Percentiles rank a stretch among this genome's conserved stretches.
Conservation (phyloP, 208 protist species). For the Ichthyophonus hoferi region DNA sequence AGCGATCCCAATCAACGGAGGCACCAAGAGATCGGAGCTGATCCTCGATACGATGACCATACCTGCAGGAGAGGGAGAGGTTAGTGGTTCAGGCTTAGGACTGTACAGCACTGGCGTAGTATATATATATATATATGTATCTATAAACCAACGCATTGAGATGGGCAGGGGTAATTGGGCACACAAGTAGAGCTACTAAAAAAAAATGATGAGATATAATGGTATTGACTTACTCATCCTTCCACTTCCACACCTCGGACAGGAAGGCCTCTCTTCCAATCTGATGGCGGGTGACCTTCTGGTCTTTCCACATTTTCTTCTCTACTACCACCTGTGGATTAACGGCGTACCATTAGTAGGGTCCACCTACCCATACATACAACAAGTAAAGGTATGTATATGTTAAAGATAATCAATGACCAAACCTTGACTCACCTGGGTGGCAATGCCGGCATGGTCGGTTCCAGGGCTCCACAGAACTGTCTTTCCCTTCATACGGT, state of each 20-base stretch:
- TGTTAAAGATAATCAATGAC: background rate
- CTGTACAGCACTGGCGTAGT: too few relatives aligned
- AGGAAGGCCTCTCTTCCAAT: conserved; percentile 92
- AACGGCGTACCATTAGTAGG: background rate
- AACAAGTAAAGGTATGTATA: background rate
- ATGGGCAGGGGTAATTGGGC: background rate
- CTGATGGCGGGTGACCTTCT: conserved; percentile 76
- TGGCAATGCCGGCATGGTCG: conserved; percentile 92
- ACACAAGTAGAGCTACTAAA: background rate
- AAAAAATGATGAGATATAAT: background rate
- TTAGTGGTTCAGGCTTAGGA: too few relatives aligned
- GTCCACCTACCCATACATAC: conserved; percentile 42
- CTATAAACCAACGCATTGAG: background rate
- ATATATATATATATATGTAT: conserved; percentile 15
- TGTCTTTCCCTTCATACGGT: conserved; percentile 73
- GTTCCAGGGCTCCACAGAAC: conserved; percentile 96
- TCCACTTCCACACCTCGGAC: conserved; percentile 12
- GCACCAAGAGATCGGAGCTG: conserved; percentile 91
- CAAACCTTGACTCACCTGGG: conserved; percentile 54
- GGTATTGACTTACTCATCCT: background rate
- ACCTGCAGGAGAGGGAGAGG: too few relatives aligned
- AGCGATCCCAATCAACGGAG: conserved; percentile 94
- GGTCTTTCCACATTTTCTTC: conserved; percentile 78
- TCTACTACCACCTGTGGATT: conserved; percentile 81
- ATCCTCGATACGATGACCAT: conserved; percentile 82